Evolutionary conservation across 352 stramenopile genomes (phyloP).

Genomic region (Globisporangium megalacanthum): DNA sequence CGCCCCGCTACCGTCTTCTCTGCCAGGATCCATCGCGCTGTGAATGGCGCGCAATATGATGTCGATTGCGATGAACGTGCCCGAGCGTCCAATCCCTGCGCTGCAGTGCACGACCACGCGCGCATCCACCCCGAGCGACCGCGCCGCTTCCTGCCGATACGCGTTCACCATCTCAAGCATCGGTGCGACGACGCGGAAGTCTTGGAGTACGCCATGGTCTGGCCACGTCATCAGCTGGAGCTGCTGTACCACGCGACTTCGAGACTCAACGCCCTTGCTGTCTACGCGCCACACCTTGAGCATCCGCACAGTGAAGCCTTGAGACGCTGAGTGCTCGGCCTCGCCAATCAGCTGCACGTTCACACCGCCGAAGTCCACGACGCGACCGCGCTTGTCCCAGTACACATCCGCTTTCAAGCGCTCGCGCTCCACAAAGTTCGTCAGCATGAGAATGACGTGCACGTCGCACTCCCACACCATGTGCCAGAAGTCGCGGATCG

Average conservation of each 20-base stretch:
- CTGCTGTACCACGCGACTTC: constrained; percentile 49
- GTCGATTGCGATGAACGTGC: constrained; percentile 84
- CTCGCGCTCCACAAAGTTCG: constrained; percentile 77
- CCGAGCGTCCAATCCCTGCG: constrained; percentile 70
- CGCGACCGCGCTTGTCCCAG: constrained; percentile 42
- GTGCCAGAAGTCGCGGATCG: constrained; percentile 75
- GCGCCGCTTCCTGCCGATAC: constrained; percentile 26
- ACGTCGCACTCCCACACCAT: constrained; percentile 79
- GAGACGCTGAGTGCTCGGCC: constrained; percentile 17
- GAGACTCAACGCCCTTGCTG: constrained; percentile 11
- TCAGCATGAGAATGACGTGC: constrained; percentile 85
- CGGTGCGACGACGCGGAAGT: constrained; percentile 66
- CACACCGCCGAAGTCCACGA: constrained; percentile 50
- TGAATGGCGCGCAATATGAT: constrained; percentile 59
- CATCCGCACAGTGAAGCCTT: constrained; percentile 44
- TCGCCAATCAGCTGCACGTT: constrained; percentile 45
- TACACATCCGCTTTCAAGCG: constrained; percentile 70
- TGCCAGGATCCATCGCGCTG: constrained; percentile 15
- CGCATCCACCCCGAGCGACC: constrained; percentile 15
- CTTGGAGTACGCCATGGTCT: constrained; percentile 66
- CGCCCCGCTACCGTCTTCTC: constrained; percentile 15
- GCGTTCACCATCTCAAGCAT: constrained; percentile 69
- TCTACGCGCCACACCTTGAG: constrained; percentile 44
- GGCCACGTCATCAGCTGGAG: constrained; percentile 78
- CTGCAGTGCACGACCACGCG: constrained; percentile 75